These are phyloP conservation scores for Clitopilus hobsonii DNA, from an alignment of 768 basidiomycete genomes.

Conservation along the genomic window DNA sequence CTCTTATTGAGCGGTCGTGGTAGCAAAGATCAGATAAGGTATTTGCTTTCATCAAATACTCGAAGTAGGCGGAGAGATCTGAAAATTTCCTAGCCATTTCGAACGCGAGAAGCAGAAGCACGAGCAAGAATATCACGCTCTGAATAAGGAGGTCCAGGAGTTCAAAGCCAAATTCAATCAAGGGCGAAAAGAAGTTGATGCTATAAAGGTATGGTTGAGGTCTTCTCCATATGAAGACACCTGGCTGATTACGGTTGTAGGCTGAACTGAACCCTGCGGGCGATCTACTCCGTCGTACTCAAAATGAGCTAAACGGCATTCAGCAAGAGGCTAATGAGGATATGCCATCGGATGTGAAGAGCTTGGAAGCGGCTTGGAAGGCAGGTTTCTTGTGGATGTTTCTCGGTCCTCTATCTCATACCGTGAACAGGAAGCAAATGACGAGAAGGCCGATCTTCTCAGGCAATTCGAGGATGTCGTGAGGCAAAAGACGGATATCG, in stretches of 20 bases:
- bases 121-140: conserved; percentile 30
- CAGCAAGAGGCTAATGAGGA: conserved; percentile 67
- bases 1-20: conserved; percentile 54
- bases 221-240: too few relatives aligned
- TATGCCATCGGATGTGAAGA: conserved; percentile 57
- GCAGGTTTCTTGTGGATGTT: neutral
- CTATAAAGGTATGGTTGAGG: conserved; percentile 26
- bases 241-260: too few relatives aligned
- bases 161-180: conserved; percentile 23
- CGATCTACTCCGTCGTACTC: conserved; percentile 14
- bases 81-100: conserved; percentile 44
- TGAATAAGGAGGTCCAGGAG: conserved; percentile 21
- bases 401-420: neutral
- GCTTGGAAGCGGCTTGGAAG: conserved; percentile 45
- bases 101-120: conserved; percentile 30
- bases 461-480: conserved; percentile 46
- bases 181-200: conserved; percentile 22
- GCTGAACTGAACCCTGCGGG: conserved; percentile 3
- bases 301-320: conserved; percentile 28
- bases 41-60: conserved; percentile 10
- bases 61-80: neutral
- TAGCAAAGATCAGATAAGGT: conserved; percentile 44
- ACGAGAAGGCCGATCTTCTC: conserved; percentile 42
- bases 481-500: conserved; percentile 40
- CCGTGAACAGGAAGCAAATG: conserved; percentile 43